phyloP scores from a whole-genome alignment of 2,329 filamentous ascomycete genomes.

The Xylariaceae sp. region DNA sequence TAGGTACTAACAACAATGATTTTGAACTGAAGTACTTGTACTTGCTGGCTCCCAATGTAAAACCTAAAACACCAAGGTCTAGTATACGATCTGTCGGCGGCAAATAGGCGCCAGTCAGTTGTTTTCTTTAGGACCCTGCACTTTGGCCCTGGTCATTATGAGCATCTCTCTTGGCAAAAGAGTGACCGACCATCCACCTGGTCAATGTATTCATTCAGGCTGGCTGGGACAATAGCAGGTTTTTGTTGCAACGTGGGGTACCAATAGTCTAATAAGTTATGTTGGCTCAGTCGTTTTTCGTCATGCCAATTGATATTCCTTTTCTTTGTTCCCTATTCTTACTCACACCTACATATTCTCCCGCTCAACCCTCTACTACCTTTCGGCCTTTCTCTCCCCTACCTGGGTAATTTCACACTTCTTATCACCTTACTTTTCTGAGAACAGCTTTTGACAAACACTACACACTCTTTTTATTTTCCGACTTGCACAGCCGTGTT shows the following conservation, averaged over 20 bases:
- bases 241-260: slow-evolving; percentile 12
- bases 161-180: slow-evolving; percentile 7
- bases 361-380: neutral
- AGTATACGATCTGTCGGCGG: slow-evolving; percentile 2
- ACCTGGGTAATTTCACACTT: neutral
- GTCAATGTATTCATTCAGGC: neutral
- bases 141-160: neutral
- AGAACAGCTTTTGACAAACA: slow-evolving; percentile 20
- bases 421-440: slow-evolving; percentile 8
- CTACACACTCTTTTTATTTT: neutral
- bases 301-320: neutral
- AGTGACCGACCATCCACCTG: slow-evolving; percentile 1
- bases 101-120: slow-evolving; percentile 22
- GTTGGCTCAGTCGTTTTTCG: neutral
- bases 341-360: slow-evolving; percentile 6
- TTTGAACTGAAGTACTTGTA: neutral
- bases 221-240: slow-evolving; percentile 2
- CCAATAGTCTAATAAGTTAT: neutral
- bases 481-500: neutral
- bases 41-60: neutral
- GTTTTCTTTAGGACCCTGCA: neutral
- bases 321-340: slow-evolving; percentile 14
- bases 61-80: neutral
- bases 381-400: neutral
- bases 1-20: too few species aligned